Evolutionary conservation across 331 rosid genomes (phyloP).

Genomic region (Stylosanthes scabra): DNA sequence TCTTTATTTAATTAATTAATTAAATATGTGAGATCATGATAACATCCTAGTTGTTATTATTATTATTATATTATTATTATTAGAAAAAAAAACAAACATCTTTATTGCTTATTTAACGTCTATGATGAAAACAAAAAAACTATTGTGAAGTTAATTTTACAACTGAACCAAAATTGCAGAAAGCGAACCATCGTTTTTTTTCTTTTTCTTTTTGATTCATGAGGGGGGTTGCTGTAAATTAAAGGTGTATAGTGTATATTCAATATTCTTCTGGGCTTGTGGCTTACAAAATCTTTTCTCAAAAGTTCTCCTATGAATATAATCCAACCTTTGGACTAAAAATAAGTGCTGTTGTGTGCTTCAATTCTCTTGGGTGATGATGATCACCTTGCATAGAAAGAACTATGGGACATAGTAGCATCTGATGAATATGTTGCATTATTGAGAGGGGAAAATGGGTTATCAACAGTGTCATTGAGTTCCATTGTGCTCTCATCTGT

Average conservation of each 20-base stretch:
- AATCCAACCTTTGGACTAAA: background rate
- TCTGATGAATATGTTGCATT: constrained; percentile 61
- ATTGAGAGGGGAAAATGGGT: constrained; percentile 47
- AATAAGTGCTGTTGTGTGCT: constrained; percentile 28
- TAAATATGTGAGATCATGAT: too few species aligned
- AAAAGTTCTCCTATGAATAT: background rate
- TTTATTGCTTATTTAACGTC: too few species aligned
- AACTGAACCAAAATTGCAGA: too few species aligned
- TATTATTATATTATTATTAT: too few species aligned
- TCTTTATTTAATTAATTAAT: too few species aligned
- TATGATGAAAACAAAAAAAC: too few species aligned
- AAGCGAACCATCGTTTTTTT: too few species aligned
- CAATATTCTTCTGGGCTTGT: background rate
- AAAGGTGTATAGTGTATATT: background rate
- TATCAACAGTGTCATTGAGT: constrained; percentile 54
- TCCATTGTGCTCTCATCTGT: constrained; percentile 85
- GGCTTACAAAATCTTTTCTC: background rate
- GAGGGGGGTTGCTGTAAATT: too few species aligned
- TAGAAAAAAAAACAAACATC: too few species aligned
- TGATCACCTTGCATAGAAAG: constrained; percentile 77
- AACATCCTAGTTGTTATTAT: too few species aligned
- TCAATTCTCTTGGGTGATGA: constrained; percentile 19
- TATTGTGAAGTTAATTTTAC: too few species aligned
- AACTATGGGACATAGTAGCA: constrained; percentile 69
- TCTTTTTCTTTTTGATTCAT: too few species aligned